Base-by-base conservation (phyloP, 441 rosid genomes). In the Populus hybrid region DNA sequence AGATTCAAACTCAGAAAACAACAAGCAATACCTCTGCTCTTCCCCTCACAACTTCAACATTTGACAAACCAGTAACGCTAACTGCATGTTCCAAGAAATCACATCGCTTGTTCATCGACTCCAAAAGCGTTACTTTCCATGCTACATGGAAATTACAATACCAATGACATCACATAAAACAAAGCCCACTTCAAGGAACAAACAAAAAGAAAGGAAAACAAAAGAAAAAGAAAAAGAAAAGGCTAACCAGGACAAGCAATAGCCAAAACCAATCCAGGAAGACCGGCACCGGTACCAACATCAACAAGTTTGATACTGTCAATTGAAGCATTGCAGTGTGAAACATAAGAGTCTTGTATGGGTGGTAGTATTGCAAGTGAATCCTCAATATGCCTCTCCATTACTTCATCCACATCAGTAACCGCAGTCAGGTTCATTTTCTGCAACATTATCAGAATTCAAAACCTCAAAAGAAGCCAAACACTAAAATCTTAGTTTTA, bases 391-490 rank as follows among this genome's bases (percentile, higher is more conserved):
- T 93, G 98, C 80, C 98, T 89, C 77, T 86, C 87, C 98, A 91
- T 92, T 59, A 89, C 94, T 82, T 88, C 92, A 32, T 84, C 84
- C 69, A 78, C 91, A 74, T 90, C 93, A 69, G 88, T 91, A 42
- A 90, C 85, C 36, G 98, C 95, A n/a, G 98, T 91, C 19, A 95
- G 92, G 73, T 95, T 95, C 97, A 92, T 91, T 79, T 83, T 95
- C 96, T 91, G 85, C 85, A 79, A 76, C 35, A 53, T 12, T 46
- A 19, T 21, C 50, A 74, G 9, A 80, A 74, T 69, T 6, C 67
- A 64, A 26, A 46, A 57, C 46, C 50, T 0, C 66, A 69, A 46
- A 72, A 71, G 10, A 67, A 61, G 64, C 30, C 36, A 59, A 69
- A 2, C 32, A 63, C 59, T 34, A 18, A n/a, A 67, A 12, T 50